Percentiles rank a stretch among this genome's conserved stretches.
phyloP scores from a whole-genome alignment of 208 protist genomes.

The Leishmania arabica region DNA sequence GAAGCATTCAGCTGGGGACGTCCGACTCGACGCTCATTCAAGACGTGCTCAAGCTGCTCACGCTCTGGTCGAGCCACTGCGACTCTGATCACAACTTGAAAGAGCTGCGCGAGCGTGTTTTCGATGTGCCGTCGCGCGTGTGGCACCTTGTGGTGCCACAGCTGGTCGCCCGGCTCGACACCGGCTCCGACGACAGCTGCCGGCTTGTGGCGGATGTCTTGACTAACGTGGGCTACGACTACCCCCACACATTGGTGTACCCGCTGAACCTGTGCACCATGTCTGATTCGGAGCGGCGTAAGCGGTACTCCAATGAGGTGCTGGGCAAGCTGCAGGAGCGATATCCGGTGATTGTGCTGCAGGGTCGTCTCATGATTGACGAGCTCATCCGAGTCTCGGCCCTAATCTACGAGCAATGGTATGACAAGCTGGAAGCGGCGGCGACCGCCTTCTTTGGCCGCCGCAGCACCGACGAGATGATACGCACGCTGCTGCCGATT shows the following conservation, averaged over 20 bases:
- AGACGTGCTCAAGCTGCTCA: conserved; percentile 98
- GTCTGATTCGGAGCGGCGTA: conserved; percentile 77
- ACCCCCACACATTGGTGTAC: conserved; percentile 99
- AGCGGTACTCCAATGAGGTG: conserved; percentile 72
- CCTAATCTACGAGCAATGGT: conserved; percentile 95
- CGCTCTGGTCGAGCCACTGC: conserved; percentile 96
- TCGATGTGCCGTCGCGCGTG: conserved; percentile 94
- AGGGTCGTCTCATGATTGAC: conserved; percentile 94
- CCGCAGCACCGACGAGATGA: conserved; percentile 85
- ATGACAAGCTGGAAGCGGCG: conserved; percentile 95
- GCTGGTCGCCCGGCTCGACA: conserved; percentile 98
- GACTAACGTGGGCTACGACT: conserved; percentile 92
- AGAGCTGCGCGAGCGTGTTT: conserved; percentile 92
- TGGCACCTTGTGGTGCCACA: conserved; percentile 99
- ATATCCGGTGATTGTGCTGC: conserved; percentile 81
- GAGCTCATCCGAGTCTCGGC: conserved; percentile 98
- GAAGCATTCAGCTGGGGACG: conserved; percentile 78
- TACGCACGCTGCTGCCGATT: conserved; percentile 88
- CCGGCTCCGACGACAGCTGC: conserved; percentile 87
- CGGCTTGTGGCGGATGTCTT: conserved; percentile 95
- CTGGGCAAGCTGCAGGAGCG: conserved; percentile 66
- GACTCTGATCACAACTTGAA: conserved; percentile 66
- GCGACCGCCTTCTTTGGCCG: conserved; percentile 96
- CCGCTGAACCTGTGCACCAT: conserved; percentile 97
- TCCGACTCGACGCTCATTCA: conserved; percentile 91